Percentiles rank a stretch among this genome's conserved stretches.
These are phyloP conservation scores for Aspergillus sp. DNA, from an alignment of 2,329 filamentous ascomycete species.

Conservation along the genomic window DNA sequence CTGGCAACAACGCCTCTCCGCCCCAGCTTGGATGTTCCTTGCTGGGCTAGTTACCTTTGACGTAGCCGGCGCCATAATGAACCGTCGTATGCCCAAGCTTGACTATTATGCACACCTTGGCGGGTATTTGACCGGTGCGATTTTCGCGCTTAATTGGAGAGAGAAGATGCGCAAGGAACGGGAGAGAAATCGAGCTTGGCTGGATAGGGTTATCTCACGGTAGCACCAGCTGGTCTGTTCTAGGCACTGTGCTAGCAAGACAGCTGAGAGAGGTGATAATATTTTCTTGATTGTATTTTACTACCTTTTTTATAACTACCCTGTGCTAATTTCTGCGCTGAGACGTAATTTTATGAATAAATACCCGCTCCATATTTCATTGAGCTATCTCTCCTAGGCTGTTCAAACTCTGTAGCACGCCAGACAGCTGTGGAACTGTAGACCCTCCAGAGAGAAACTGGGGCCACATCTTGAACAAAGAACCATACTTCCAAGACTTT, in stretches of 20 bases:
- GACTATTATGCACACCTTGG: conserved; percentile 46
- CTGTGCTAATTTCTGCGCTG: neutral
- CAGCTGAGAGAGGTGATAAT: no score
- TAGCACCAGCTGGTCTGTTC: neutral
- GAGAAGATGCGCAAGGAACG: conserved; percentile 12
- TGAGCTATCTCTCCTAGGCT: neutral
- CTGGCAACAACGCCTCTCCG: conserved; percentile 42
- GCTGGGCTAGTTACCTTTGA: conserved; percentile 38
- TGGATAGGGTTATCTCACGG: conserved; percentile 8
- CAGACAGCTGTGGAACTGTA: no score
- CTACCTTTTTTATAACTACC: neutral
- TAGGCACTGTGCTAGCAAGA: neutral
- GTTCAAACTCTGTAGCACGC: neutral
- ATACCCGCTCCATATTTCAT: neutral
- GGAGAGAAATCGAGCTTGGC: conserved; percentile 18
- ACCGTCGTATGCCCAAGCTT: conserved; percentile 31
- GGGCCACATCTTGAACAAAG: no score
- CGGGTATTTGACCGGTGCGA: conserved; percentile 39
- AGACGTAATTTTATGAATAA: neutral
- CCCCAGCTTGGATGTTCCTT: conserved; percentile 41
- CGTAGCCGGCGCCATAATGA: conserved; percentile 31
- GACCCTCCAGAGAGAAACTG: neutral
- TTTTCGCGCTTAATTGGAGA: conserved; percentile 18
- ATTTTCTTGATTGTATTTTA: neutral
- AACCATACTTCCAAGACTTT: no score